Base-by-base conservation (phyloP, 169 alveolate genomes). In the Toxoplasma gondii region DNA sequence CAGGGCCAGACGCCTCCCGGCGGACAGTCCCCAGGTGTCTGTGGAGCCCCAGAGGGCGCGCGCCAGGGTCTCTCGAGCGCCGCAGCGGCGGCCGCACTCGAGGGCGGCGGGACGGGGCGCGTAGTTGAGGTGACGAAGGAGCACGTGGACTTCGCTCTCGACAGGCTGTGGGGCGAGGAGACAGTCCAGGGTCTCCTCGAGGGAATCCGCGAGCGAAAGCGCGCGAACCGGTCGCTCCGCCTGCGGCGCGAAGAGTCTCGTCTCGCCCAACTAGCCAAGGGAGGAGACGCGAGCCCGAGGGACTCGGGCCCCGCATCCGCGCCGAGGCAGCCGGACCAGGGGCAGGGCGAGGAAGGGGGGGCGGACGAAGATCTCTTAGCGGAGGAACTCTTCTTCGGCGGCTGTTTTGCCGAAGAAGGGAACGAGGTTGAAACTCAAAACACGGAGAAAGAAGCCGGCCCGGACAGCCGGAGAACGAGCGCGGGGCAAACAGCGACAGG, bases 141-240 rank as follows among this genome's bases (percentile, higher is more conserved):
- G 67, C 90, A 82, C 64, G 90, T 82, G 27, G 67, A 43, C 41
- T 43, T 82, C 4, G 53, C 90, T 39, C 90, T 82, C 53, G 41
- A 44, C 41, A 64, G 90, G 24, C 69, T 82, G 34, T 82, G 90
- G 90, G 90, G 90, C n/a, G 90, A 82, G 64, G 12, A 31, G 67
- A 22, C 41, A 10, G 67, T 82, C 41, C 90, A 82, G 90, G 41
- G 41, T 1, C 53, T 82, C 2, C 64, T 82, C 19, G 69, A 82
- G 10, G 69, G 86, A 36, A 44, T 38, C 29, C 53, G 67, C 53
- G 90, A 82, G 34, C 9, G 67, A 82, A 43, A 82, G 64, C 38
- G 49, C 17, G 44, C 84, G n/a, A 36, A 36, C 9, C 84, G 90
- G n/a, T 1, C 41, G 19, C 90, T 12, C 36, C 53, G 31, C 19